Base-by-base conservation (phyloP, 306 rosid species). In the Quercus aquifolioides region DNA sequence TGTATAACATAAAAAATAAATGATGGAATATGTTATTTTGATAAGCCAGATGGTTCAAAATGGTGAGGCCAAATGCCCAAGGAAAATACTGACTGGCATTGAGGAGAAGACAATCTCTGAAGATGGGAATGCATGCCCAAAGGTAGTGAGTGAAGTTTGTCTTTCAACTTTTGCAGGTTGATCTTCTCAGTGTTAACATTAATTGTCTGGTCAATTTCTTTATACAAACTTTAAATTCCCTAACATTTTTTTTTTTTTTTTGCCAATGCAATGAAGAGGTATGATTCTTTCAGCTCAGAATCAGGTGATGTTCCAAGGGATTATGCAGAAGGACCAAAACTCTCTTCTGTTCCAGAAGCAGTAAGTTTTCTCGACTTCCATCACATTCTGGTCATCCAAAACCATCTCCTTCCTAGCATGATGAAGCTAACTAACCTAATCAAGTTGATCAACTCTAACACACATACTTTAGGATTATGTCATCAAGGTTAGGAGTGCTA, bases 21-120 rank as follows among this genome's bases (percentile, higher is more conserved):
- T 54, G 25, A 67, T 57, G 35, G 76, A 74, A 25, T 19, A 3
- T 62, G 55, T 74, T 72, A 7, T 74, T 82, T 73, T 54, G 77
- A 80, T 88, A 78, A 80, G 41, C 55, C 81, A 95, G 99, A 91
- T 93, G 93, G 97, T 95, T 73, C 97, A 90, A 79, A 90, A 91
- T 73, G 97, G 94, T 0, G 90, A 82, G 78, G 97, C 80, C 35
- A 90, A 82, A 79, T 85, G 94, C 86, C 65, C 60, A 12, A 87
- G 86, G 75, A 85, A 73, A 78, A 54, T 73, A 18, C 64, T 89
- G 30, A 79, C 92, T 0, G 81, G 82, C 14, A 76, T 88, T 64
- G 91, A 84, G 54, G 97, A 88, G 90, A 93, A 91, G 89, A 87
- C 85, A 21, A 90, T 91, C 65, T 67, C 88, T 41, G 91, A 89